Evolutionary conservation across 2,329 filamentous ascomycete genomes (phyloP).

Genomic region (Fusarium sp.): DNA sequence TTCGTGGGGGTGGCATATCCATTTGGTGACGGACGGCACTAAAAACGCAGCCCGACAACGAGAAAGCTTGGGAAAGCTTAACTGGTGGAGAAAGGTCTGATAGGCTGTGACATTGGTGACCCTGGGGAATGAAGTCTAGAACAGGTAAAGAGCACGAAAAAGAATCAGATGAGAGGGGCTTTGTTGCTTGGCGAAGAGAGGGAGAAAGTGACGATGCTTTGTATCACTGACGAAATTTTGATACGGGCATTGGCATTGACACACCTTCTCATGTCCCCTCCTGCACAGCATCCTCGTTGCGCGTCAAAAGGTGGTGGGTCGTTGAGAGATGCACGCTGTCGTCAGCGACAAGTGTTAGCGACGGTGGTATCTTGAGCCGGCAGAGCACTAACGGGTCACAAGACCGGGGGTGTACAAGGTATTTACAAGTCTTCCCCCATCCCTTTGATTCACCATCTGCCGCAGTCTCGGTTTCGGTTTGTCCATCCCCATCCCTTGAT

Average conservation of each 20-base stretch:
- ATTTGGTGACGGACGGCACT: neutral
- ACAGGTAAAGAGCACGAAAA: neutral
- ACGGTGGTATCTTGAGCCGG: neutral
- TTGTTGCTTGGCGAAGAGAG: neutral
- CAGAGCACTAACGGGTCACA: conserved; percentile 26
- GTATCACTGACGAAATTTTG: neutral
- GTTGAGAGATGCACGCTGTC: conserved; percentile 32
- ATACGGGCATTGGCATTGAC: neutral
- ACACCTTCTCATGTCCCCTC: neutral
- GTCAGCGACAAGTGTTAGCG: conserved; percentile 29
- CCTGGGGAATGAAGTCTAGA: conserved; percentile 1
- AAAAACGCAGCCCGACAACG: conserved; percentile 24
- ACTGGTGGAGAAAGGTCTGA: conserved; percentile 29
- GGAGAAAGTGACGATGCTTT: neutral
- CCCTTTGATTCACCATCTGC: conserved; percentile 9
- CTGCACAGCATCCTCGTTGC: neutral
- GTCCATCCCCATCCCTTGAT: neutral
- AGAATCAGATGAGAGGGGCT: neutral
- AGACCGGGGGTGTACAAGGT: neutral
- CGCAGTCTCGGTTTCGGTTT: conserved; percentile 13
- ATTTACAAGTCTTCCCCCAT: conserved; percentile 3
- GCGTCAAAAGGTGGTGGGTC: conserved; percentile 2
- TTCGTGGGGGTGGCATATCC: conserved; percentile 10
- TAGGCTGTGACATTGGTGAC: neutral
- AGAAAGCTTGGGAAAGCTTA: conserved; percentile 37